Base-by-base conservation (phyloP, 306 rosid species). In the Hippophae gyantsensis region DNA sequence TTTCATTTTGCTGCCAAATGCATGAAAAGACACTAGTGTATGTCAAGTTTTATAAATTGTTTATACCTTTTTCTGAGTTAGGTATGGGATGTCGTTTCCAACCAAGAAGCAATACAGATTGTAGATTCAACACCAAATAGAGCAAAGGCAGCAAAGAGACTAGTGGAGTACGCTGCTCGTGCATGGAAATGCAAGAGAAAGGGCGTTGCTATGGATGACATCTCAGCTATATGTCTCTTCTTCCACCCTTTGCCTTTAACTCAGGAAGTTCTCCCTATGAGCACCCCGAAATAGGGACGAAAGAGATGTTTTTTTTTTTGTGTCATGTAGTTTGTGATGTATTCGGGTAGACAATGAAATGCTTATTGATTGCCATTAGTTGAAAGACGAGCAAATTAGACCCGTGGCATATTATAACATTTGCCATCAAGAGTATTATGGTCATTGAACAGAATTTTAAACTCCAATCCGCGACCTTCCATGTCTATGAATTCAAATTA, bases 51-150 rank as follows among this genome's bases (percentile, higher is more conserved):
- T 32, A 32, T 2, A 32, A 2, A 4, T 2, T 32, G 38, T 32
- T 32, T 32, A 32, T 32, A 4, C 38, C 38, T 32, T 32, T 32
- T 32, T 32, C 38, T 32, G 38, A 56, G 62, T 6, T 6, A 92
- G 99, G 95, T 92, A 43, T 92, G 99, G 99, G 99, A 92, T 77
- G 99, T 92, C 6, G 64, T 92, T 26, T 83, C 99, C 1, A 92
- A 88, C 50, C 70, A 92, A 75, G 99, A 92, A 80, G 99, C 99
- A 18, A 86, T 92, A 11, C 71, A 85, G 42, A 77, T 92, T 14
- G 82, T 88, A 11, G 73, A 72, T 7, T 78, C 96, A 5, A 64
- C 93, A 26, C 41, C 68, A 1, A 88, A 88, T 25, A 76, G 67
- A 60, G 80, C 78, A 11, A 84, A 83, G 56, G 67, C 95, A 5